Evolutionary conservation across 2,329 filamentous ascomycete genomes (phyloP), one percentile per base, ranked within the genome.

Genomic region (Alternaria alternata): DNA sequence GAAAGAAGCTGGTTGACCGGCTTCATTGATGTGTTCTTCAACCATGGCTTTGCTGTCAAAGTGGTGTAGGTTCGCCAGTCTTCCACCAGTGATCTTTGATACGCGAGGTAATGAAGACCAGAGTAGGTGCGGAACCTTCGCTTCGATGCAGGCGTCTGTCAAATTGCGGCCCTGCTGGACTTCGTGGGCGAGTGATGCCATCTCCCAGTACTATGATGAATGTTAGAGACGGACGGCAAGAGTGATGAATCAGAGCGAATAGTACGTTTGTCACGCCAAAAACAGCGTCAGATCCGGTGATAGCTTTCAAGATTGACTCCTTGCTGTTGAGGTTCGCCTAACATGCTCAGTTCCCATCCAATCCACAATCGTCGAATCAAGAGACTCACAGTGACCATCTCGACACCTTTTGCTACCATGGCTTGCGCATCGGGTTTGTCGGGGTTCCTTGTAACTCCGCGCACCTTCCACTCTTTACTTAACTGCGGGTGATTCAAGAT

Each of bases 1-100:
- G 28, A 30, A 30, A 30, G 28, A 30, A 5, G 28, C 53, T 5
- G 64, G 59, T 3, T 67, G 44, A 7, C 64, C 66, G 7, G 34
- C 62, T 0, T 81, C 81, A n/a, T 82, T 81, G 51, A 87, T 82
- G 71, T 88, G 86, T 20, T 81, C 72, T 63, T 87, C 85, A 0
- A 86, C 81, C 6, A 81, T 74, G 14, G 85, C 85, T 72, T 88
- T 88, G 68, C 74, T 76, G 69, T 89, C 86, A 60, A 88, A 89
- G 64, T 86, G 83, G 57, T 80, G 64, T 12, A 81, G 75, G 30
- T 77, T 67, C 7, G 65, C 63, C 24, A 80, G 72, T 26, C 75
- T 76, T 12, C 78, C 79, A n/a, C 66, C 62, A 8, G 64, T 70
- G 8, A 62, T 38, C 32, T 68, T 64, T 20, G 64, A 64, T 2